Evolutionary conservation across 2,329 filamentous ascomycete genomes (phyloP).

Genomic region (Claviceps pazoutovae): DNA sequence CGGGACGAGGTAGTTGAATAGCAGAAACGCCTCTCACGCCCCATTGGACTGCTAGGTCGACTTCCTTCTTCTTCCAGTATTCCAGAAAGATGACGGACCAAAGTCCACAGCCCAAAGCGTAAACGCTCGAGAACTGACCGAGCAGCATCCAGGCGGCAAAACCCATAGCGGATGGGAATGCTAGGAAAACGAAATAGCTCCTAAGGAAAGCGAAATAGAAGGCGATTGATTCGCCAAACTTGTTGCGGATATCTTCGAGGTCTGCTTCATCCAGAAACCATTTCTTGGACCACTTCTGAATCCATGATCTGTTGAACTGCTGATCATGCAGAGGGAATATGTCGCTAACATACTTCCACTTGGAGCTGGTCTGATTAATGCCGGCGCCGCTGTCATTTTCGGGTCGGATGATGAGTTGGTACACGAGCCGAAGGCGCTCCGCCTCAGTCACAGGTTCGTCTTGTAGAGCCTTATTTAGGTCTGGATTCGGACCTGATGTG

Average conservation of each 20-base stretch:
- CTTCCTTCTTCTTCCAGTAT: slow-evolving; percentile 90
- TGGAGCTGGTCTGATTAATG: slow-evolving; percentile 52
- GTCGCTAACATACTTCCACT: slow-evolving; percentile 59
- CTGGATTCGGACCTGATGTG: slow-evolving; percentile 58
- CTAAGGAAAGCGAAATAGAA: slow-evolving; percentile 95
- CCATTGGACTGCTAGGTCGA: slow-evolving; percentile 78
- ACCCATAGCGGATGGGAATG: slow-evolving; percentile 71
- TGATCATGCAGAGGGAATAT: slow-evolving; percentile 72
- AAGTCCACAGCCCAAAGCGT: slow-evolving; percentile 64
- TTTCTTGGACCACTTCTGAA: slow-evolving; percentile 61
- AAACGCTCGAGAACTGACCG: slow-evolving; percentile 70
- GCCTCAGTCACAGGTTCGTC: slow-evolving; percentile 72
- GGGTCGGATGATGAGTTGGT: slow-evolving; percentile 66
- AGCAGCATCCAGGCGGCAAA: slow-evolving; percentile 67
- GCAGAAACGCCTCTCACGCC: slow-evolving; percentile 71
- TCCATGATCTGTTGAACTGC: slow-evolving; percentile 59
- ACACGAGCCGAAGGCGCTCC: slow-evolving; percentile 76
- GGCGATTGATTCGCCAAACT: slow-evolving; percentile 72
- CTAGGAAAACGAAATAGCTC: slow-evolving; percentile 73
- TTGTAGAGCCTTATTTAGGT: slow-evolving; percentile 53
- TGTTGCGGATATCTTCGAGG: slow-evolving; percentile 60
- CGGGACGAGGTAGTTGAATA: slow-evolving; percentile 62
- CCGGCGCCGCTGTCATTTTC: slow-evolving; percentile 65
- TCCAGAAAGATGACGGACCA: slow-evolving; percentile 87
- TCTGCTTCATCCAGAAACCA: slow-evolving; percentile 51